phyloP scores from a whole-genome alignment of 306 rosid species.

The Corylus avellana region DNA sequence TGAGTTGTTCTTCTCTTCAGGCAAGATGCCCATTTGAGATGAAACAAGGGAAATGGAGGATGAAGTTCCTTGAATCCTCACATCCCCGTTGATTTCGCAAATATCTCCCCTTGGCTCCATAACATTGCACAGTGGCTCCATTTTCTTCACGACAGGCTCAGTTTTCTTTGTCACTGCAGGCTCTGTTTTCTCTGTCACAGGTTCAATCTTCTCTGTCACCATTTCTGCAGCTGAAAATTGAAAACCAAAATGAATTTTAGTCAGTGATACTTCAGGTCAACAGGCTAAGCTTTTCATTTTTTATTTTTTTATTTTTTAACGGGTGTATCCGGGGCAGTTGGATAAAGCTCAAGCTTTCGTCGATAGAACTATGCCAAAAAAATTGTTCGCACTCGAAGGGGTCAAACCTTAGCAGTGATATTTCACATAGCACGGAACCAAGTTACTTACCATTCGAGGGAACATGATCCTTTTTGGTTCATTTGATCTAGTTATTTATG shows the following conservation, averaged over 20 bases:
- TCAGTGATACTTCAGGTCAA: background rate
- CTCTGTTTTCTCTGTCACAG: background rate
- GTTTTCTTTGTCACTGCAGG: constrained; percentile 14
- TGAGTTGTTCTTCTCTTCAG: constrained; percentile 37
- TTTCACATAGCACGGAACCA: too few relatives aligned
- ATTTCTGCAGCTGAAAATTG: constrained; percentile 21
- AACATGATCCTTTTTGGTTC: too few relatives aligned
- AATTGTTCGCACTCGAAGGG: too few relatives aligned
- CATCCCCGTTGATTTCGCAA: constrained; percentile 57
- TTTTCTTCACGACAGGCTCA: constrained; percentile 20
- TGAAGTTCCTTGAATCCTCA: constrained; percentile 52
- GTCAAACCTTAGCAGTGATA: too few relatives aligned
- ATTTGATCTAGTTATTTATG: too few relatives aligned
- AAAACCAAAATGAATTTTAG: background rate
- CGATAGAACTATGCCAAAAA: too few relatives aligned
- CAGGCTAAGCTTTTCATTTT: background rate
- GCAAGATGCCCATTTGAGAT: constrained; percentile 26
- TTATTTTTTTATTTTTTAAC: too few relatives aligned
- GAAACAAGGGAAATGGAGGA: constrained; percentile 51
- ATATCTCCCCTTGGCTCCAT: constrained; percentile 55
- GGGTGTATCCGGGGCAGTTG: too few relatives aligned
- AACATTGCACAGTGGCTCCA: constrained; percentile 45
- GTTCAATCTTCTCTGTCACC: background rate
- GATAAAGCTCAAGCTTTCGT: too few relatives aligned
- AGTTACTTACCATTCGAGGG: too few relatives aligned